Conservation (phyloP, 1,284 basidiomycete genomes). For the Rhodotorula sp. region DNA sequence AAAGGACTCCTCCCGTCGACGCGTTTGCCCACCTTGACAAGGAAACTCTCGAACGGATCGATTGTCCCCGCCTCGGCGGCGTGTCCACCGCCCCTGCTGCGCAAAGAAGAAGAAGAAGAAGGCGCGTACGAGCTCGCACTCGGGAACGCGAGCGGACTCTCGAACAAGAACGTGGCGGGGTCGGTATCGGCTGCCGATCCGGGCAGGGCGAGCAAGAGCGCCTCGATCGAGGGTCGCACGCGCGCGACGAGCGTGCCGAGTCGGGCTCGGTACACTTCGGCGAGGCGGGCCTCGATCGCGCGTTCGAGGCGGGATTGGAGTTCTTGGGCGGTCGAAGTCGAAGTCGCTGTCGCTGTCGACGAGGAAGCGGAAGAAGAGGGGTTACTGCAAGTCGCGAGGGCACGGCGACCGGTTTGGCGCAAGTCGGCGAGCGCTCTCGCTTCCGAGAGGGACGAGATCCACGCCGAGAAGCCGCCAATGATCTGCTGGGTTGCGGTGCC, state of each 20-base stretch:
- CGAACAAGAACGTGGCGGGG: constrained; percentile 34
- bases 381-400: constrained; percentile 1
- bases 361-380: neutral
- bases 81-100: neutral
- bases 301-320: constrained; percentile 16
- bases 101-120: neutral
- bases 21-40: constrained; percentile 28
- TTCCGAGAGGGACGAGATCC: constrained; percentile 25
- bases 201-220: constrained; percentile 23
- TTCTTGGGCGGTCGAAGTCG: neutral
- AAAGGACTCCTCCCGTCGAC: constrained; percentile 35
- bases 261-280: constrained; percentile 20
- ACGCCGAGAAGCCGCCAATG: constrained; percentile 17
- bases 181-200: constrained; percentile 13
- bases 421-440: constrained; percentile 21
- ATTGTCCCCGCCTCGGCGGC: too few relatives aligned
- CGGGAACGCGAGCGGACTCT: constrained; percentile 36
- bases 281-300: constrained; percentile 27
- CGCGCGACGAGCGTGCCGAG: constrained; percentile 14
- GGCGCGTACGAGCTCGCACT: neutral
- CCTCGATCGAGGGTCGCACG: constrained; percentile 16
- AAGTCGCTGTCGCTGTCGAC: neutral
- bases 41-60: constrained; percentile 37
- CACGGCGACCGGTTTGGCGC: constrained; percentile 7
- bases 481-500: constrained; percentile 1